A percentile compares a stretch with the other conserved stretches of the same genome.
These are phyloP conservation scores for Persicaria tinctoria DNA, from an alignment of 148 eudicot species.

Conservation along the genomic window DNA sequence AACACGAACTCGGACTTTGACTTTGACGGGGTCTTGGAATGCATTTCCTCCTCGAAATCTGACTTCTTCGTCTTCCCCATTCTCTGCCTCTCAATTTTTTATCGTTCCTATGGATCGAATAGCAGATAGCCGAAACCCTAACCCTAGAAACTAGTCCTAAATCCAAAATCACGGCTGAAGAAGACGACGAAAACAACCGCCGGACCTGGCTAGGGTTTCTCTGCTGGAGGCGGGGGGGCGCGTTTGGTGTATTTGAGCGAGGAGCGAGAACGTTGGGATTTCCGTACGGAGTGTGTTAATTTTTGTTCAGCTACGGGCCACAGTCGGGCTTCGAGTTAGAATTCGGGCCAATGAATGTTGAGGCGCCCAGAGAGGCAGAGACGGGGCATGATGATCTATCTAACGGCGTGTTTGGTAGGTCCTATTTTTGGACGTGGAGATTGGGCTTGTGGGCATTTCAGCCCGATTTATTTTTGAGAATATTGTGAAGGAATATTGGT, in stretches of 20 bases:
- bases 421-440: background rate
- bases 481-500: too few relatives aligned
- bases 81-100: slow-evolving; percentile 21
- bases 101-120: slow-evolving; percentile 15
- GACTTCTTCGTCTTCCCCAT: slow-evolving; percentile 19
- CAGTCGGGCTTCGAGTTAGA: background rate
- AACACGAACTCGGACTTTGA: background rate
- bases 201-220: slow-evolving; percentile 7
- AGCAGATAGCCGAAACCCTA: slow-evolving; percentile 11
- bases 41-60: slow-evolving; percentile 18
- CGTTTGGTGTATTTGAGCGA: background rate
- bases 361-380: background rate
- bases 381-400: too few relatives aligned
- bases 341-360: background rate
- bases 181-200: background rate
- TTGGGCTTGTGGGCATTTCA: background rate
- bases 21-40: background rate
- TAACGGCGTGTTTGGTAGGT: background rate
- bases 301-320: background rate
- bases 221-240: slow-evolving; percentile 1
- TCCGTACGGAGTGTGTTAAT: background rate
- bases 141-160: background rate
- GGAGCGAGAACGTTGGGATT: background rate
- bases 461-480: too few relatives aligned
- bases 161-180: background rate